Conservation (phyloP, 2,329 filamentous ascomycete species). For the Alternaria rosae region DNA sequence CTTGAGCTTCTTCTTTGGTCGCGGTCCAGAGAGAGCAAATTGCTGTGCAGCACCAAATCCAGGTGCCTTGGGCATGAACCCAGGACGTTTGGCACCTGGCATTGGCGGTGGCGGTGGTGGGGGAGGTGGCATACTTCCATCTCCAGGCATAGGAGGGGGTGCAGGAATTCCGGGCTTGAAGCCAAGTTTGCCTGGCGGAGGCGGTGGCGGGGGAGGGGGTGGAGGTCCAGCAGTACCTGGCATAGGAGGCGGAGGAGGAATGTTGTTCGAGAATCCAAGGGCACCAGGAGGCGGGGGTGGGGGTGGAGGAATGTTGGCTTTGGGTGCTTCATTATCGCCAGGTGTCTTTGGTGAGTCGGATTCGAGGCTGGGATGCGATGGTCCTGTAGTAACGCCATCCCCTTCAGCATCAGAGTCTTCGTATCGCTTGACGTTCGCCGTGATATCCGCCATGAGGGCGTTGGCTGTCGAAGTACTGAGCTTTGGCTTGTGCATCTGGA, state of each 20-base stretch:
- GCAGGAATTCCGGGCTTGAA: constrained; percentile 53
- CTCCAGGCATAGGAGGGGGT: constrained; percentile 60
- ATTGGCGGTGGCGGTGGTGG: constrained; percentile 67
- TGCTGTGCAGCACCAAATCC: constrained; percentile 63
- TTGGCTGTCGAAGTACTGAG: constrained; percentile 68
- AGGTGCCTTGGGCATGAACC: constrained; percentile 72
- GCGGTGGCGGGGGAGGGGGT: constrained; percentile 57
- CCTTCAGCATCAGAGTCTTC: constrained; percentile 77
- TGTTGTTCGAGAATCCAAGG: constrained; percentile 48
- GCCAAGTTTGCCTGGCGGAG: constrained; percentile 56
- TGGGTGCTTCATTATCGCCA: constrained; percentile 60
- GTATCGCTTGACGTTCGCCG: constrained; percentile 75
- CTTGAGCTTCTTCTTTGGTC: constrained; percentile 99
- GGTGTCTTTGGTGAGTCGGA: constrained; percentile 73
- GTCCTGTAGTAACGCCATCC: constrained; percentile 75
- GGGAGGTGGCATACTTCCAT: constrained; percentile 57
- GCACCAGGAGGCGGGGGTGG: constrained; percentile 51
- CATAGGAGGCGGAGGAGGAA: constrained; percentile 56
- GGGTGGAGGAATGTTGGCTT: constrained; percentile 54
- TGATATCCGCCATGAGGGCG: constrained; percentile 74
- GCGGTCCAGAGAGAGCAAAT: constrained; percentile 77
- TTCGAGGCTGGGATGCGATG: constrained; percentile 77
- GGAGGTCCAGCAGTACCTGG: constrained; percentile 58
- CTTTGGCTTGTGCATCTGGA: constrained; percentile 79
- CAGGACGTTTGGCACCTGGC: constrained; percentile 66